phyloP scores from a whole-genome alignment of 1,284 basidiomycete genomes.

The Farysia itapuensis region DNA sequence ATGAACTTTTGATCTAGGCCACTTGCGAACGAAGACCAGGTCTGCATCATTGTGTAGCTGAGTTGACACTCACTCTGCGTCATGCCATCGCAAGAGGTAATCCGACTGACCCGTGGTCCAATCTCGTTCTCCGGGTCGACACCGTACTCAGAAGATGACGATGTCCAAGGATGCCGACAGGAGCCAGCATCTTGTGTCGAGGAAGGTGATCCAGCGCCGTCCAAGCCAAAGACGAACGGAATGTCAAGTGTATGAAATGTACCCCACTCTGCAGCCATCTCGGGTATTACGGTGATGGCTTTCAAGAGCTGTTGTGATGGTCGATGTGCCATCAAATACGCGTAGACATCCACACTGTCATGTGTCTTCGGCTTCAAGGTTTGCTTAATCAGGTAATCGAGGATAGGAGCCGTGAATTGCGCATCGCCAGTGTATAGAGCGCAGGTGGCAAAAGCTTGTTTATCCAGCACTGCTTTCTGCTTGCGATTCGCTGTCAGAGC shows the following conservation, averaged over 20 bases:
- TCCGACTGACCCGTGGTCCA: no score
- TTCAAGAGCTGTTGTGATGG: slow-evolving; percentile 19
- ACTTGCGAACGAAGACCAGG: no score
- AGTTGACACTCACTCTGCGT: slow-evolving; percentile 13
- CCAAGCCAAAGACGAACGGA: slow-evolving; percentile 31
- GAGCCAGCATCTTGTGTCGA: no score
- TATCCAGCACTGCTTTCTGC: slow-evolving; percentile 6
- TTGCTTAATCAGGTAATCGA: slow-evolving; percentile 12
- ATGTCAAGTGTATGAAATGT: slow-evolving; percentile 36
- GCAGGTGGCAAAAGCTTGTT: slow-evolving; percentile 24
- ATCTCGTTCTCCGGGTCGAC: slow-evolving; percentile 14
- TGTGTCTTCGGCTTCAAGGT: background rate
- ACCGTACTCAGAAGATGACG: slow-evolving; percentile 8
- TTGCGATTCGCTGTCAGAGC: background rate
- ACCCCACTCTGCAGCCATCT: slow-evolving; percentile 25
- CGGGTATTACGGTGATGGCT: slow-evolving; percentile 12
- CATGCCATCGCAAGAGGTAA: slow-evolving; percentile 11
- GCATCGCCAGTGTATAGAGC: slow-evolving; percentile 40
- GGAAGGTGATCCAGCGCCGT: background rate
- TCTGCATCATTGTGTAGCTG: slow-evolving; percentile 24
- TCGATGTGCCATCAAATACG: slow-evolving; percentile 26
- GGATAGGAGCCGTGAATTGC: slow-evolving; percentile 33
- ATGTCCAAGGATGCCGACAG: slow-evolving; percentile 4
- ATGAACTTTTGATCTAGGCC: no score
- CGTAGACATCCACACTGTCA: slow-evolving; percentile 10